Conservation (phyloP, 2,329 filamentous ascomycete species). For the Colletotrichum camelliae region DNA sequence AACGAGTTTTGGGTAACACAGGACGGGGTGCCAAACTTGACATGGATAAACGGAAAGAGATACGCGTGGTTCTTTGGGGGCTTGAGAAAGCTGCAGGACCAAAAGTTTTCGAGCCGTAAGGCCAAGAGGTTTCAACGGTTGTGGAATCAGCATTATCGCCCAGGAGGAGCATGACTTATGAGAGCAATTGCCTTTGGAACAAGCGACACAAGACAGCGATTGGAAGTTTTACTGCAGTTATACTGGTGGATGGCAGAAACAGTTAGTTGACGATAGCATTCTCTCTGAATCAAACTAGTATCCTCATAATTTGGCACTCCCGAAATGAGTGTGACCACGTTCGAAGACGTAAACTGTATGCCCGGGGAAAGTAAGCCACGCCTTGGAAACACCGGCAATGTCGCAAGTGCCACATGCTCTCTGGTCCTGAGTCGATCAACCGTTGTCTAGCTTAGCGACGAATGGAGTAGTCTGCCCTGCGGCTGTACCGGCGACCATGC, state of each 20-base stretch:
- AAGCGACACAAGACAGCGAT: not conserved
- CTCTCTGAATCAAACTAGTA: not conserved
- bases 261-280: not conserved
- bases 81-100: too few species aligned
- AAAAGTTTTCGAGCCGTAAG: too few species aligned
- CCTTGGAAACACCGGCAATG: not conserved
- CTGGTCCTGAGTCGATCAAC: not conserved
- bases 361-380: not conserved
- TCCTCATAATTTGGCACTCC: not conserved
- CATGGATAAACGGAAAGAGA: too few species aligned
- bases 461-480: not conserved
- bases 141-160: too few species aligned
- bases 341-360: not conserved
- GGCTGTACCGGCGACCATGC: not conserved
- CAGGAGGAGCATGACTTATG: not conserved
- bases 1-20: too few species aligned
- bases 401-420: not conserved
- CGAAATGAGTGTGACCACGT: not conserved
- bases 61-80: too few species aligned
- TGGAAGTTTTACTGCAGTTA: not conserved
- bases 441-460: not conserved
- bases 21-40: too few species aligned
- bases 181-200: not conserved
- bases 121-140: too few species aligned
- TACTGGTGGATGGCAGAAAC: not conserved